A percentile compares a stretch with the other conserved stretches of the same genome.
Conservation (phyloP, 768 basidiomycete species). For the Auricularia sp. region DNA sequence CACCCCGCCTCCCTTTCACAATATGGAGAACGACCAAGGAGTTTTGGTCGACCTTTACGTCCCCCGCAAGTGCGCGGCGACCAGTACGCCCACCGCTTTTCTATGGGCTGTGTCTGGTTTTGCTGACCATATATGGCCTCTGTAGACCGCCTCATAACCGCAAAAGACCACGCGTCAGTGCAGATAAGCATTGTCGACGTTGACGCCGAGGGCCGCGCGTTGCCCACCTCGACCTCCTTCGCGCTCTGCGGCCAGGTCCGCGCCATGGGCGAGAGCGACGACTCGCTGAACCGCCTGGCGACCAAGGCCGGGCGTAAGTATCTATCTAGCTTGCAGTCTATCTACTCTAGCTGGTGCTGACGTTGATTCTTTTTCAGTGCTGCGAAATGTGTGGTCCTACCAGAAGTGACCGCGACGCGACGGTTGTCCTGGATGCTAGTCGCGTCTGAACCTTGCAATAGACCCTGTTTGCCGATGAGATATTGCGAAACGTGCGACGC, state of each 20-base stretch:
- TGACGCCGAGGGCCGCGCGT: slow-evolving; percentile 75
- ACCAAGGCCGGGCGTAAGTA: slow-evolving; percentile 89
- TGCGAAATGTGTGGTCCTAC: slow-evolving; percentile 94
- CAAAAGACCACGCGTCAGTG: slow-evolving; percentile 98
- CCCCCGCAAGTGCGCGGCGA: slow-evolving; percentile 97
- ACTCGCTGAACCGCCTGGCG: slow-evolving; percentile 91
- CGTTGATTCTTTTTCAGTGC: slow-evolving; percentile 43
- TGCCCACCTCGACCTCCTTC: slow-evolving; percentile 76
- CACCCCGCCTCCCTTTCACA: slow-evolving; percentile 8
- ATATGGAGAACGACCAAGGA: slow-evolving; percentile 94
- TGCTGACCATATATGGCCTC: neutral
- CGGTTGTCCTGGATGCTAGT: neutral
- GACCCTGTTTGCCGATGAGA: too few species aligned
- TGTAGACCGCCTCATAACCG: slow-evolving; percentile 91
- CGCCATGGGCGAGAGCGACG: slow-evolving; percentile 92
- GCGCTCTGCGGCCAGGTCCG: slow-evolving; percentile 92
- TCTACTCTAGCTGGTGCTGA: neutral
- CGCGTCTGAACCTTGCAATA: neutral
- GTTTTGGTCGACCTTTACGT: slow-evolving; percentile 99
- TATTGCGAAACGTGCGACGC: neutral
- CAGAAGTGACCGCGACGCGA: slow-evolving; percentile 54
- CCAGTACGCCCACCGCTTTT: slow-evolving; percentile 52
- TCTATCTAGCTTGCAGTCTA: slow-evolving; percentile 3
- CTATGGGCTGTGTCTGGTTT: neutral
- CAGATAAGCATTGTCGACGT: slow-evolving; percentile 94